A percentile compares a stretch with the other conserved stretches of the same genome.
Conservation (phyloP, 108 stramenopile species). For the Skeletonema menzelii region DNA sequence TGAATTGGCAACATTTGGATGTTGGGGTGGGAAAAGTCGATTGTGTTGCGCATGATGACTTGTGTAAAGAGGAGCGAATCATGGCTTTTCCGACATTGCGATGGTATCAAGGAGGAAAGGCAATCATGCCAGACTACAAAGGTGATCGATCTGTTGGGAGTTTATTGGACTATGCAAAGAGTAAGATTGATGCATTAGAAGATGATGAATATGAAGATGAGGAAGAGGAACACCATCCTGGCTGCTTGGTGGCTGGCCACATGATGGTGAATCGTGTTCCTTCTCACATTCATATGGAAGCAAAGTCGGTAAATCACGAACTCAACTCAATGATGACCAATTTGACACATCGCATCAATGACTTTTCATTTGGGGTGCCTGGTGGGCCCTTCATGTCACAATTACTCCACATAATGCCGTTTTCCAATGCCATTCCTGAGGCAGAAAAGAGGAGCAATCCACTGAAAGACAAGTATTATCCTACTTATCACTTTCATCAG, state of each 20-base stretch:
- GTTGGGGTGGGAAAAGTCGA: constrained; percentile 89
- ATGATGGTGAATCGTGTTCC: constrained; percentile 93
- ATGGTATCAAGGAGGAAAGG: constrained; percentile 79
- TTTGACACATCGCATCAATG: constrained; percentile 92
- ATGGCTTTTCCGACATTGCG: constrained; percentile 97
- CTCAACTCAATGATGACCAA: constrained; percentile 96
- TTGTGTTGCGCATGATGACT: constrained; percentile 78
- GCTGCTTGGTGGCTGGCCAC: constrained; percentile 80
- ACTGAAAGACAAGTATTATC: constrained; percentile 78
- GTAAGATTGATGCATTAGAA: constrained; percentile 83
- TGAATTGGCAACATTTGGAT: constrained; percentile 70
- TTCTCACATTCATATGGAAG: constrained; percentile 98
- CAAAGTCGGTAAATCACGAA: constrained; percentile 93
- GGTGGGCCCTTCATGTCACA: constrained; percentile 40
- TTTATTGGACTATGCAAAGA: constrained; percentile 68
- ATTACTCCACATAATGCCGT: constrained; percentile 52
- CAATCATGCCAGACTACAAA: constrained; percentile 89
- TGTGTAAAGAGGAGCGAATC: constrained; percentile 86
- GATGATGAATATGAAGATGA: constrained; percentile 85
- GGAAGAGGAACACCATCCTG: constrained; percentile 75
- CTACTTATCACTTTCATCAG: constrained; percentile 78
- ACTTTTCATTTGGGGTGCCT: constrained; percentile 90
- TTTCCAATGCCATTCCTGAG: constrained; percentile 82
- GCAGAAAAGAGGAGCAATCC: constrained; percentile 83
- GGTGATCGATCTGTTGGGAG: constrained; percentile 90